Conservation (phyloP, 2,329 filamentous ascomycete genomes). For the Stemphylium beticola region DNA sequence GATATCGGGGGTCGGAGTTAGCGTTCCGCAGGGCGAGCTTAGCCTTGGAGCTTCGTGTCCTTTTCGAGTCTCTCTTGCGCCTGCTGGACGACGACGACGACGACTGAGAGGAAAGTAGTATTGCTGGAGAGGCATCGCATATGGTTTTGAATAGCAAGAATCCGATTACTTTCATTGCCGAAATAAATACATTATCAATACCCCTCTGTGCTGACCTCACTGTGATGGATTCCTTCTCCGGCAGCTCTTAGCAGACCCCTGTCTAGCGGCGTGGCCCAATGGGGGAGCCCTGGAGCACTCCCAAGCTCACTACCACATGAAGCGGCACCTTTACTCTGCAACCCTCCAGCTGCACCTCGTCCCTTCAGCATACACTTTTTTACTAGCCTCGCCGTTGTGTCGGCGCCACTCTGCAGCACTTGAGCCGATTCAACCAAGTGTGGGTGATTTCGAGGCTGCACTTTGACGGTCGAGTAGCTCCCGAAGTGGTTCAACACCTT, state of each 20-base stretch:
- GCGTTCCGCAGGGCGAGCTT: conserved; percentile 17
- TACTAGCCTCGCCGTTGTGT: conserved; percentile 8
- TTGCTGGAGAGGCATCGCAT: no score
- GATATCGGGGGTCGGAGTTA: conserved; percentile 11
- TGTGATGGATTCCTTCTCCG: background rate
- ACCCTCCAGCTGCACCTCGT: conserved; percentile 19
- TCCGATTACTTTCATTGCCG: no score
- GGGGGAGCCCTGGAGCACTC: conserved; percentile 13
- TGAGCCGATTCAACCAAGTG: background rate
- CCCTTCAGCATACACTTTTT: conserved; percentile 11
- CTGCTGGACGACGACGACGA: no score
- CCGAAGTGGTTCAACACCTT: conserved; percentile 25
- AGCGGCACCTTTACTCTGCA: conserved; percentile 29
- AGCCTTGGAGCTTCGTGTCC: conserved; percentile 19
- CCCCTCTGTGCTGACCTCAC: conserved; percentile 3
- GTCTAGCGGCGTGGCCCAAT: conserved; percentile 23
- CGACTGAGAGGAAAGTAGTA: no score
- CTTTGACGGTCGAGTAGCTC: conserved; percentile 22
- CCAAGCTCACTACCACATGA: conserved; percentile 33
- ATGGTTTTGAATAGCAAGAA: no score
- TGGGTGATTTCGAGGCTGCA: conserved; percentile 13
- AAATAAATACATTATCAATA: no score
- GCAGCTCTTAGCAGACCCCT: conserved; percentile 16
- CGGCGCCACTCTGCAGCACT: conserved; percentile 1
- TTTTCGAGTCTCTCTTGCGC: background rate